Conservation (phyloP, 2,329 filamentous ascomycete genomes). For the Calonectria honghensis region DNA sequence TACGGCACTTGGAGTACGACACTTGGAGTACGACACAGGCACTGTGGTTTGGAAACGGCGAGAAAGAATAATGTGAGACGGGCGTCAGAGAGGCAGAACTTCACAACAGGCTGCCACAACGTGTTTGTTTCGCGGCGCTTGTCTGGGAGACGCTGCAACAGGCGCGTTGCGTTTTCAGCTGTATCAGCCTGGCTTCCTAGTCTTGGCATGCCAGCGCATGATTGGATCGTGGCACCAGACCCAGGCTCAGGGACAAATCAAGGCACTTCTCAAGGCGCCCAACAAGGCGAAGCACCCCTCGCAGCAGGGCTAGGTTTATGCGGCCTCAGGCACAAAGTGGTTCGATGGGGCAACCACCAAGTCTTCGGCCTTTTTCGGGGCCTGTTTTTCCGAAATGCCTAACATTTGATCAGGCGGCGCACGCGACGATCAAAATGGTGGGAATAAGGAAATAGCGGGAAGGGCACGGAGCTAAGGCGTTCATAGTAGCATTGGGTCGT, state of each 20-base stretch:
- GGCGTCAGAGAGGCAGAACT: neutral
- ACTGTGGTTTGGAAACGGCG: neutral
- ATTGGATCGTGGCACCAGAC: neutral
- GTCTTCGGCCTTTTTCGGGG: neutral
- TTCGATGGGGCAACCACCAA: neutral
- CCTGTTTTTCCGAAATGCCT: conserved; percentile 15
- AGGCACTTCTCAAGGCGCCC: conserved; percentile 1
- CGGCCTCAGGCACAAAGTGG: conserved; percentile 8
- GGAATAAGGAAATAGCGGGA: neutral
- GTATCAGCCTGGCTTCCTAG: conserved; percentile 13
- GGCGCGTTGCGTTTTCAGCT: conserved; percentile 17
- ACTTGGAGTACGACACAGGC: neutral
- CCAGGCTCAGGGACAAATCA: neutral
- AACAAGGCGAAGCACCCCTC: neutral
- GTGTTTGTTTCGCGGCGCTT: conserved; percentile 16
- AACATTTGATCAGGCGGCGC: neutral
- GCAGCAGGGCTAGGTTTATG: neutral
- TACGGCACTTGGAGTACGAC: neutral
- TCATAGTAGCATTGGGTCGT: neutral
- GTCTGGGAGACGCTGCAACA: conserved; percentile 17
- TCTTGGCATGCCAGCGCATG: neutral
- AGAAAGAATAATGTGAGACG: neutral
- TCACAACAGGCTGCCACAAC: neutral
- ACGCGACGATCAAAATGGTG: neutral
- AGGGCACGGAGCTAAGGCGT: neutral